A percentile compares a stretch with the other conserved stretches of the same genome.
These are phyloP conservation scores for Zygotorulaspora mrakii DNA, from an alignment of 1,139 yeast genomes.

Conservation along the genomic window DNA sequence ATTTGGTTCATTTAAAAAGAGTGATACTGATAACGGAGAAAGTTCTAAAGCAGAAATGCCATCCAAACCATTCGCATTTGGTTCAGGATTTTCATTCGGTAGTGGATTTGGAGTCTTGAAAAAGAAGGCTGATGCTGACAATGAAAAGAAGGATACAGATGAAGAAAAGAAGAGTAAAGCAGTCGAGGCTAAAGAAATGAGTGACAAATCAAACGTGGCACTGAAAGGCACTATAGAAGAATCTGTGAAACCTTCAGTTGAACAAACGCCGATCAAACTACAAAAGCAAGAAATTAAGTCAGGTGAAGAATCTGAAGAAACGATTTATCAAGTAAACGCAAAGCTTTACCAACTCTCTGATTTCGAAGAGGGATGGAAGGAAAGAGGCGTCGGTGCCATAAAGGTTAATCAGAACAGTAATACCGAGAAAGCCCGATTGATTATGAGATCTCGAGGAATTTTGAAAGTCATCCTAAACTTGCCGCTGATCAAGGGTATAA, in stretches of 20 bases:
- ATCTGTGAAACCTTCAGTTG: constrained; percentile 17
- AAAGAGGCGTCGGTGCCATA: constrained; percentile 83
- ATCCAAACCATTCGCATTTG: constrained; percentile 28
- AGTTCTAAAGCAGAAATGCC: constrained; percentile 5
- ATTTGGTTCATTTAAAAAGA: constrained; percentile 55
- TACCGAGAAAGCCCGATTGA: constrained; percentile 50
- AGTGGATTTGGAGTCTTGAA: constrained; percentile 34
- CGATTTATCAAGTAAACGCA: constrained; percentile 66
- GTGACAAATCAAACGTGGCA: constrained; percentile 14
- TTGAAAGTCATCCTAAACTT: constrained; percentile 78
- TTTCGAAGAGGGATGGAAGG: constrained; percentile 84
- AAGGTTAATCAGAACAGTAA: constrained; percentile 60
- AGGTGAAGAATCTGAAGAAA: constrained; percentile 85
- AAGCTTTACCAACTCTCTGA: constrained; percentile 71
- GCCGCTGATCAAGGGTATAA: constrained; percentile 57
- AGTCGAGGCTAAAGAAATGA: constrained; percentile 4
- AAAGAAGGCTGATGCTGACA: constrained; percentile 12
- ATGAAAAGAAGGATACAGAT: constrained; percentile 5
- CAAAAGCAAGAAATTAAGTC: constrained; percentile 59
- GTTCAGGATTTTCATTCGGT: constrained; percentile 36
- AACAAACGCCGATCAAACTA: constrained; percentile 34
- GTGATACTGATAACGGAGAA: constrained; percentile 38
- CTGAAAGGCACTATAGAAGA: constrained; percentile 11
- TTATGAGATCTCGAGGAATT: constrained; percentile 90
- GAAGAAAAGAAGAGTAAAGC: background rate